Evolutionary conservation across 1,284 basidiomycete genomes (phyloP), one percentile per base, ranked within the genome.

Genomic region (Polyporus tsugae): DNA sequence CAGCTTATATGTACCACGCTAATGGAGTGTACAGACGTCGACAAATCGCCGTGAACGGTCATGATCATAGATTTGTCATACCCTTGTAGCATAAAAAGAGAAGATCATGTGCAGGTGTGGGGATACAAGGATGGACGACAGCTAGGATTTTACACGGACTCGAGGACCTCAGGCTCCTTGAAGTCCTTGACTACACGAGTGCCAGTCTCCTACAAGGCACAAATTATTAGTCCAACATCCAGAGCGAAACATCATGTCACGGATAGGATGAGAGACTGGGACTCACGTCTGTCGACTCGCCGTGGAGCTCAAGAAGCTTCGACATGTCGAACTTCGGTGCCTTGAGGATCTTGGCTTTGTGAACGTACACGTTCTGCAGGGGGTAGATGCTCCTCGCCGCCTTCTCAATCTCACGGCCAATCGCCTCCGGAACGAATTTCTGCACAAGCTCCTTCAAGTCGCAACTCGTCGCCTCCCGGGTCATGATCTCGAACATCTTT

Each of bases 401-500:
- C 89, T 99, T 99, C 91, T 99, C 98, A 76, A 99, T 99, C 89
- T 99, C 98, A 77, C 97, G 93, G 77, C 98, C 98, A 78, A 99
- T 99, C 71, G 95, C 95, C 86, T 99, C 98, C 64, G 98, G 97
- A 69, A 99, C 92, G 82, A 99, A 98, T 90, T 99, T 99, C 86
- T 95, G 94, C 73, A 98, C 95, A 77, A 98, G 81, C 85, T 99
- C 96, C 91, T 99, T 99, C 84, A 99, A 84, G 84, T 99, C 98
- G 81, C 95, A 97, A 78, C 91, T 95, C 74, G 95, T 89, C 69
- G 96, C 95, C 85, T 99, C 98, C 77, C 97, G 92, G 74, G 91
- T 96, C 91, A 99, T 98, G 84, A 99, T 98, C 89, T 99, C 98
- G 79, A 98, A 96, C 97, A 99, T 99, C 91, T 99, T 99, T 84